phyloP scores from a whole-genome alignment of 192 early-diverging fungal species.

The Bifiguratus adelaidae region DNA sequence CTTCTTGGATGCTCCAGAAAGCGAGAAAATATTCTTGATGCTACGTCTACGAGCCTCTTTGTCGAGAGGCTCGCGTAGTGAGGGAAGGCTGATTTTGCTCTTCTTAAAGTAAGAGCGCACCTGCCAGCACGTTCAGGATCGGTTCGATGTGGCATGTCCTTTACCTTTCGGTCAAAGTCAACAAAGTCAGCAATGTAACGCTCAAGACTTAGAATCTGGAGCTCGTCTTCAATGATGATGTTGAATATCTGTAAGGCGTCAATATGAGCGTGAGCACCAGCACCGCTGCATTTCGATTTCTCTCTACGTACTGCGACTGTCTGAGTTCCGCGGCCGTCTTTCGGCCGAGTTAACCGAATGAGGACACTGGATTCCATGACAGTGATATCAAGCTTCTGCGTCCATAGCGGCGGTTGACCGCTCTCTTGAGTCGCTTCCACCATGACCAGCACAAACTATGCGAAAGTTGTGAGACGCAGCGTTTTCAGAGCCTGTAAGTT shows the following conservation, averaged over 20 bases:
- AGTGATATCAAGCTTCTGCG: not conserved
- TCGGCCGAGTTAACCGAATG: not conserved
- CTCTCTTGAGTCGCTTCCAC: too few relatives aligned
- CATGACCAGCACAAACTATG: too few relatives aligned
- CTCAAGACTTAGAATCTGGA: slow-evolving; percentile 10
- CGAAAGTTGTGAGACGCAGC: too few relatives aligned
- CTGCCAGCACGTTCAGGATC: not conserved
- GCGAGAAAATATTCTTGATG: slow-evolving; percentile 19
- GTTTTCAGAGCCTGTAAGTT: too few relatives aligned
- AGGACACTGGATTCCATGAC: not conserved
- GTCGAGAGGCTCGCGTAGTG: slow-evolving; percentile 15
- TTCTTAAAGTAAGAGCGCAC: not conserved
- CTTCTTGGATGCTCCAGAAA: slow-evolving; percentile 16
- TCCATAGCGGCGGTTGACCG: too few relatives aligned
- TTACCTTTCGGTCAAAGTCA: slow-evolving; percentile 24
- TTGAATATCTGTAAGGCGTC: slow-evolving; percentile 20
- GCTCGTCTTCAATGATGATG: slow-evolving; percentile 20
- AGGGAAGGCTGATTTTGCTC: slow-evolving; percentile 22
- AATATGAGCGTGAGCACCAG: not conserved
- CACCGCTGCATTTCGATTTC: not conserved
- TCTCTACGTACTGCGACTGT: not conserved
- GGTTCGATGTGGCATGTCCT: not conserved
- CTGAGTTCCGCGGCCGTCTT: not conserved
- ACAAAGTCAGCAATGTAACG: slow-evolving; percentile 24
- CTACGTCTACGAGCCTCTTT: slow-evolving; percentile 20